Conservation (phyloP, 2,329 filamentous ascomycete species). For the Albifimbria verrucaria region DNA sequence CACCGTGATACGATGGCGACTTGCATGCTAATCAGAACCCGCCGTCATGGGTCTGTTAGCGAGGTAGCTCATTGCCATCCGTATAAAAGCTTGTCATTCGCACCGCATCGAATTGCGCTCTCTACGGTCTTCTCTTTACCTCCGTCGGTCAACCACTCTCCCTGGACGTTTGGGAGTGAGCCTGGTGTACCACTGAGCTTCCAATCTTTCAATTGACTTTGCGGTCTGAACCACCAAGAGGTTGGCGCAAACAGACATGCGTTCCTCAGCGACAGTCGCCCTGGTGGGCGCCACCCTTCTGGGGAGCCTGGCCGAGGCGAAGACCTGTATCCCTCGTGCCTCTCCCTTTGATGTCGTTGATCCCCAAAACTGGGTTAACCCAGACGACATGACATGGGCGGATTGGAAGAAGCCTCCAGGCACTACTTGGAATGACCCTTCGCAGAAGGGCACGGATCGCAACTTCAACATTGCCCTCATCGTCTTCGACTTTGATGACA, state of each 20-base stretch:
- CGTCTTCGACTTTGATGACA: conserved; percentile 47
- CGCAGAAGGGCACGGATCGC: conserved; percentile 39
- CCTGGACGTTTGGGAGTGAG: too few relatives aligned
- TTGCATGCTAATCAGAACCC: background rate
- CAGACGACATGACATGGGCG: conserved; percentile 51
- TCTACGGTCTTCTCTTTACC: too few relatives aligned
- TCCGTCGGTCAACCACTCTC: too few relatives aligned
- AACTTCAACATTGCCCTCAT: conserved; percentile 56
- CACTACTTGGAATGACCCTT: conserved; percentile 44
- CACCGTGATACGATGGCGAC: background rate
- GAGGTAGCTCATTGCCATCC: background rate
- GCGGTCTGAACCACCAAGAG: too few relatives aligned
- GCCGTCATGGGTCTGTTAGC: background rate
- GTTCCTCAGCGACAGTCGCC: background rate
- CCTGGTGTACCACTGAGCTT: too few relatives aligned
- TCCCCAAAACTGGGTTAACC: conserved; percentile 49
- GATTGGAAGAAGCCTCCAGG: conserved; percentile 46
- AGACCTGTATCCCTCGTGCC: background rate
- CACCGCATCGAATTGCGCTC: too few relatives aligned
- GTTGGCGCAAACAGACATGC: too few relatives aligned
- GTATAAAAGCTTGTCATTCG: background rate
- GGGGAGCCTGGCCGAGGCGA: background rate
- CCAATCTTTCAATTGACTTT: too few relatives aligned
- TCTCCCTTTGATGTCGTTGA: conserved; percentile 46
- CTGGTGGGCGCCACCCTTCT: background rate